These are phyloP conservation scores for Favolaschia claudopus DNA, from an alignment of 768 basidiomycete genomes.

Conservation along the genomic window DNA sequence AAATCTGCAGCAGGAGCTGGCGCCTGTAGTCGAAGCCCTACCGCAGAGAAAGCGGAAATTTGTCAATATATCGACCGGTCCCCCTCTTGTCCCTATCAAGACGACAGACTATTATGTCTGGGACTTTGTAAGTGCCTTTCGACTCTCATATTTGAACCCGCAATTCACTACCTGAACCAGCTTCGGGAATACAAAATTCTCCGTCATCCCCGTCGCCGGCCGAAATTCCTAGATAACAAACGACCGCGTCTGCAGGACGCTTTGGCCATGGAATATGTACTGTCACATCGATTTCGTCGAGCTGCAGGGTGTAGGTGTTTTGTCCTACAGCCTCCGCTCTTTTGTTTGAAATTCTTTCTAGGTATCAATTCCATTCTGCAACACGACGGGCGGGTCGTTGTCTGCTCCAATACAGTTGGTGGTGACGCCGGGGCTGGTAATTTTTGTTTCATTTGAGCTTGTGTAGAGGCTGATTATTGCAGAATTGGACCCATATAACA, in stretches of 20 bases:
- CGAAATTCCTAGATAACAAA: conserved; percentile 9
- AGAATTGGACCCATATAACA: conserved; percentile 53
- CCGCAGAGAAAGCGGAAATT: not conserved
- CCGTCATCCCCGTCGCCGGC: not conserved
- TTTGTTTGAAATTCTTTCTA: conserved; percentile 27
- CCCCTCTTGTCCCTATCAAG: not conserved
- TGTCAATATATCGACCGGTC: not conserved
- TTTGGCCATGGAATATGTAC: conserved; percentile 12
- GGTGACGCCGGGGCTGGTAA: conserved; percentile 49
- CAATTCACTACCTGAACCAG: too few species aligned
- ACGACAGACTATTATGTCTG: not conserved
- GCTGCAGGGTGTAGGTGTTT: conserved; percentile 16
- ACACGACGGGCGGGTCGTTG: conserved; percentile 45
- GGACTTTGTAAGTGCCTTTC: conserved; percentile 10
- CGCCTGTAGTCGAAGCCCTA: not conserved
- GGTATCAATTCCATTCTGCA: conserved; percentile 65
- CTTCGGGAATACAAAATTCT: not conserved
- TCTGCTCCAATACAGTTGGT: conserved; percentile 54
- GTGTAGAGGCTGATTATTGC: conserved; percentile 28
- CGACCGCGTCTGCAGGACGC: conserved; percentile 2
- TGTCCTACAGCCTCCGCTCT: too few species aligned
- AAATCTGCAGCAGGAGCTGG: not conserved
- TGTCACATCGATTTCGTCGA: not conserved
- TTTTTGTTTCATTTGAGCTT: not conserved
- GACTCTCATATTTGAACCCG: not conserved